phyloP scores from a whole-genome alignment of 2,329 filamentous ascomycete genomes.

The Colletotrichum ledebouriae region DNA sequence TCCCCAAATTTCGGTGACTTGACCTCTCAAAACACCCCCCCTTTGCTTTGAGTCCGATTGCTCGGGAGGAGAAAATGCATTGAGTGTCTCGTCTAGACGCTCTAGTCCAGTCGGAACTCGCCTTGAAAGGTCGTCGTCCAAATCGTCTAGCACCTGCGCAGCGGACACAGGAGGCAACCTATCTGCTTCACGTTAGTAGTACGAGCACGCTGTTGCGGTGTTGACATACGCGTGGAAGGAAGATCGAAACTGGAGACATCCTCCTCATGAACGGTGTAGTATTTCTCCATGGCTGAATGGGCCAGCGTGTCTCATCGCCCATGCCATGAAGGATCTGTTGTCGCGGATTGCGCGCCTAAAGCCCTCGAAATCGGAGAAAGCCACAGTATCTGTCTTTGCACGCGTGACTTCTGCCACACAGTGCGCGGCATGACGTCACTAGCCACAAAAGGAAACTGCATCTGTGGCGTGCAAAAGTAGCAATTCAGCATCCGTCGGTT shows the following conservation, averaged over 20 bases:
- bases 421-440: conserved; percentile 7
- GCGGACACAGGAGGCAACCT: conserved; percentile 83
- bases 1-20: conserved; percentile 89
- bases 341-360: neutral
- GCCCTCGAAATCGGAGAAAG: neutral
- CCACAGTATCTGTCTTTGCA: conserved; percentile 20
- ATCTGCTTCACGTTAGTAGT: conserved; percentile 63
- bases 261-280: conserved; percentile 70
- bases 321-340: neutral
- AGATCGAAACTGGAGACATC: conserved; percentile 73
- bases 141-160: conserved; percentile 75
- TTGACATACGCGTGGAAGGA: conserved; percentile 63
- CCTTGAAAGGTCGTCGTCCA: conserved; percentile 64
- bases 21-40: conserved; percentile 79
- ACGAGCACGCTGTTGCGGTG: conserved; percentile 16
- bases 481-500: no score
- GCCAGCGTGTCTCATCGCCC: neutral
- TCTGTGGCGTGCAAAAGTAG: neutral
- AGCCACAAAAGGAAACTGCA: conserved; percentile 24
- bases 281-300: conserved; percentile 47
- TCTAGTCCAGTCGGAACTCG: conserved; percentile 69
- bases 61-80: conserved; percentile 45
- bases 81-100: conserved; percentile 65
- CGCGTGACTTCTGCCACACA: conserved; percentile 17
- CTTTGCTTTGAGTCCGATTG: conserved; percentile 23